A percentile compares a stretch with the other conserved stretches of the same genome.
phyloP scores from a whole-genome alignment of 441 rosid species.

The Manihot esculenta region DNA sequence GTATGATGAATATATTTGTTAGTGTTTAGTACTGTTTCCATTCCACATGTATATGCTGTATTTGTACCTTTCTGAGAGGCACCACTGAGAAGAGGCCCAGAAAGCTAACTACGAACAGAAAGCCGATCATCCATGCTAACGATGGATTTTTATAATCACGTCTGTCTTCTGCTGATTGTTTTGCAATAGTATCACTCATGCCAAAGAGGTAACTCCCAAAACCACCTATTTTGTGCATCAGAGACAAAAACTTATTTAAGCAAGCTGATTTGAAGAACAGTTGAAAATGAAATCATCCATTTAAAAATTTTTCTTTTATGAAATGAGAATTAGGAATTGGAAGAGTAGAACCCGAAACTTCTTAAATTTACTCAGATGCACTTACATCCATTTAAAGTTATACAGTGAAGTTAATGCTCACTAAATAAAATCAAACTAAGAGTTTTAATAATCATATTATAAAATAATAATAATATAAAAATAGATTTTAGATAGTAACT shows the following conservation, averaged over 20 bases:
- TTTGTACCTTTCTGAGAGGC: conserved; percentile 79
- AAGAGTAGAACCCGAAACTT: too few relatives aligned
- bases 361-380: too few relatives aligned
- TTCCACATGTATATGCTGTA: neutral
- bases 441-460: too few relatives aligned
- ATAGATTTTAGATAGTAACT: too few relatives aligned
- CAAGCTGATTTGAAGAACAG: neutral
- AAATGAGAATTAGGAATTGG: too few relatives aligned
- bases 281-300: neutral
- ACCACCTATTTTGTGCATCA: conserved; percentile 55
- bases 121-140: conserved; percentile 72
- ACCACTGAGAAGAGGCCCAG: conserved; percentile 90
- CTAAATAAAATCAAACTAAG: too few relatives aligned
- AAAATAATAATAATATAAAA: too few relatives aligned
- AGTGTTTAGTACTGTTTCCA: neutral
- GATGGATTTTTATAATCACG: conserved; percentile 60
- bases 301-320: too few relatives aligned
- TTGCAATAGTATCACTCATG: conserved; percentile 69
- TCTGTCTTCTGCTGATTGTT: conserved; percentile 39
- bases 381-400: too few relatives aligned
- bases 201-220: conserved; percentile 88
- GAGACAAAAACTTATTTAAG: conserved; percentile 8
- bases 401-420: too few relatives aligned
- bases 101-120: conserved; percentile 87
- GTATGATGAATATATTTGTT: neutral